Evolutionary conservation across 1,284 basidiomycete species (phyloP).

Genomic region (Chiua sp.): DNA sequence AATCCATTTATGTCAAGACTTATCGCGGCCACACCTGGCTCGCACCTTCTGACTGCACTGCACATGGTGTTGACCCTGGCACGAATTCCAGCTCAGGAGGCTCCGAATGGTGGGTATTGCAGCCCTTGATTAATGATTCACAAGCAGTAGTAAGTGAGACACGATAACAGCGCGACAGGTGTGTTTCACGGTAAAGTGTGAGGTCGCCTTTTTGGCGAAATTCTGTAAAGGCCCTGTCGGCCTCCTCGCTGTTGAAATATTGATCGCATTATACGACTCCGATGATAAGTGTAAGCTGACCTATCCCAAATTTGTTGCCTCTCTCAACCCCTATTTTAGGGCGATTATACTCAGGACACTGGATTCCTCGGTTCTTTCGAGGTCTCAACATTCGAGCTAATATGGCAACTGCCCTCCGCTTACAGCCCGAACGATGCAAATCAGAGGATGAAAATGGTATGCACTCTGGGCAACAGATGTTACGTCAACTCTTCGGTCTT

Average conservation of each 20-base stretch:
- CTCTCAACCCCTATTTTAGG: conserved; percentile 1
- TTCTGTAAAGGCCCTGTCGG: conserved; percentile 15
- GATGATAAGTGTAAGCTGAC: conserved; percentile 4
- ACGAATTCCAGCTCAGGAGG: background rate
- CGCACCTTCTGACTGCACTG: conserved; percentile 14
- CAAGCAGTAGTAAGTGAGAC: background rate
- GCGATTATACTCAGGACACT: background rate
- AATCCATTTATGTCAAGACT: background rate
- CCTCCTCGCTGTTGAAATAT: conserved; percentile 26
- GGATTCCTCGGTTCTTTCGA: background rate
- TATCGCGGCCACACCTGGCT: background rate
- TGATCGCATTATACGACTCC: conserved; percentile 16
- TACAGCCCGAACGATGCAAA: background rate
- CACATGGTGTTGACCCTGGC: conserved; percentile 23
- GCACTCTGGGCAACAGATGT: conserved; percentile 8
- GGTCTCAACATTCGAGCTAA: conserved; percentile 18
- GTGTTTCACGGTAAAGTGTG: conserved; percentile 13
- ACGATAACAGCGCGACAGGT: background rate
- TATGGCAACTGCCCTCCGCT: conserved; percentile 12
- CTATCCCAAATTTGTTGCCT: background rate
- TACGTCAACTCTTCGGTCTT: conserved; percentile 22
- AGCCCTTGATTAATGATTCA: too few species aligned
- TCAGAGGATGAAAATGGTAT: background rate
- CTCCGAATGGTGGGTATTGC: conserved; percentile 11
- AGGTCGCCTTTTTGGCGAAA: conserved; percentile 12